Evolutionary conservation across 345 rosid species (phyloP).

Genomic region (sweet orange (Citrus sinensis)): DNA sequence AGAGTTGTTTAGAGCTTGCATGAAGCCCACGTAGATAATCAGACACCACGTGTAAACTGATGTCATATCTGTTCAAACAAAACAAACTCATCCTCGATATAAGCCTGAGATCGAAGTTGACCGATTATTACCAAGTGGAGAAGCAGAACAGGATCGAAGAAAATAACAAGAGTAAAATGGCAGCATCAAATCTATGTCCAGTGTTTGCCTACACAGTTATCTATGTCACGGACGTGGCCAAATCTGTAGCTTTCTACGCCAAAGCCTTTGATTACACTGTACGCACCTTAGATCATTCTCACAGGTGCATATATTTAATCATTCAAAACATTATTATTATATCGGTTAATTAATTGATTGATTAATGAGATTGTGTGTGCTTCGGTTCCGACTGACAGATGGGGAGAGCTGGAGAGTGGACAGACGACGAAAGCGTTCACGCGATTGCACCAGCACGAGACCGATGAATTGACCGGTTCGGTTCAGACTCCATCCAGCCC

Average conservation of each 20-base stretch:
- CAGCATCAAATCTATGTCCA: constrained; percentile 46
- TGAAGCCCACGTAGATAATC: background rate
- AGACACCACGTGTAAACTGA: too few relatives aligned
- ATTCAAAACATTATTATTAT: too few relatives aligned
- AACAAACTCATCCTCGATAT: background rate
- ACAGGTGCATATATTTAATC: too few relatives aligned
- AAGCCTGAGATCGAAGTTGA: too few relatives aligned
- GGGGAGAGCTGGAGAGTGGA: constrained; percentile 52
- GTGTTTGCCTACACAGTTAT: constrained; percentile 58
- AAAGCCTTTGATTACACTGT: constrained; percentile 60
- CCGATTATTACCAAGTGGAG: too few relatives aligned
- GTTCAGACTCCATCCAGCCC: constrained; percentile 36
- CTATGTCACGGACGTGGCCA: constrained; percentile 68
- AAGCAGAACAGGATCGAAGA: too few relatives aligned
- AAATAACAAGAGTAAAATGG: background rate
- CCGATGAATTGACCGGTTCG: constrained; percentile 63
- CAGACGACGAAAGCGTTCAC: constrained; percentile 85
- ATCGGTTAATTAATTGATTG: too few relatives aligned
- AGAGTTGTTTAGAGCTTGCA: background rate
- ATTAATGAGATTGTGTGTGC: too few relatives aligned
- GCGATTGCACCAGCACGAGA: constrained; percentile 75
- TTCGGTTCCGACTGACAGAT: too few relatives aligned
- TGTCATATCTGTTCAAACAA: too few relatives aligned
- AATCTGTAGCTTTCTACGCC: constrained; percentile 66
- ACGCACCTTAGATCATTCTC: too few relatives aligned